A percentile compares a stretch with the other conserved stretches of the same genome.
Conservation (phyloP, 176 grass and related monocot species). For the Ensete ventricosum region DNA sequence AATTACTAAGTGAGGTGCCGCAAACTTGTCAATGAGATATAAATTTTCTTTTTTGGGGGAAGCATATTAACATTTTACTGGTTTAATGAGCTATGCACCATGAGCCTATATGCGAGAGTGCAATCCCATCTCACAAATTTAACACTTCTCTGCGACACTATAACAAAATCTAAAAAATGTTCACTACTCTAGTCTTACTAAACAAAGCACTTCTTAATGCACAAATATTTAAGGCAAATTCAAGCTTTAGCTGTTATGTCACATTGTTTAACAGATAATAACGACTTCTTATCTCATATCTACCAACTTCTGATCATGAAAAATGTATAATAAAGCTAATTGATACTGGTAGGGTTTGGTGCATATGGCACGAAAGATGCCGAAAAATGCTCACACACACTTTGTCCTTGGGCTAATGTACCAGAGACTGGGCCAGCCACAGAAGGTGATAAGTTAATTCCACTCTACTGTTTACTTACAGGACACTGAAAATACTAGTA, state of each 20-base stretch:
- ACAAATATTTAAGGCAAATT: background rate
- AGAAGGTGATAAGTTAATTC: conserved; percentile 52
- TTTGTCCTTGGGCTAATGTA: conserved; percentile 97
- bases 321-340: background rate
- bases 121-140: too few species aligned
- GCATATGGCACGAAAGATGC: conserved; percentile 80
- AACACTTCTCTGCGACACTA: background rate
- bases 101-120: too few species aligned
- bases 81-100: too few species aligned
- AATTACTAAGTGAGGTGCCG: too few species aligned
- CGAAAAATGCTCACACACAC: conserved; percentile 91
- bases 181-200: background rate
- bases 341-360: conserved; percentile 60
- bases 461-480: conserved; percentile 5
- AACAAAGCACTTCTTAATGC: background rate
- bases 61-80: too few species aligned
- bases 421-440: conserved; percentile 95
- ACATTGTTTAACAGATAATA: background rate
- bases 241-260: too few species aligned
- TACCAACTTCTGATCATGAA: background rate
- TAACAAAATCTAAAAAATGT: background rate
- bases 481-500: conserved; percentile 22
- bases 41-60: too few species aligned
- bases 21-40: too few species aligned
- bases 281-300: background rate